phyloP scores from a whole-genome alignment of 1,284 basidiomycete species.

The Sanghuangporus sanghuang region DNA sequence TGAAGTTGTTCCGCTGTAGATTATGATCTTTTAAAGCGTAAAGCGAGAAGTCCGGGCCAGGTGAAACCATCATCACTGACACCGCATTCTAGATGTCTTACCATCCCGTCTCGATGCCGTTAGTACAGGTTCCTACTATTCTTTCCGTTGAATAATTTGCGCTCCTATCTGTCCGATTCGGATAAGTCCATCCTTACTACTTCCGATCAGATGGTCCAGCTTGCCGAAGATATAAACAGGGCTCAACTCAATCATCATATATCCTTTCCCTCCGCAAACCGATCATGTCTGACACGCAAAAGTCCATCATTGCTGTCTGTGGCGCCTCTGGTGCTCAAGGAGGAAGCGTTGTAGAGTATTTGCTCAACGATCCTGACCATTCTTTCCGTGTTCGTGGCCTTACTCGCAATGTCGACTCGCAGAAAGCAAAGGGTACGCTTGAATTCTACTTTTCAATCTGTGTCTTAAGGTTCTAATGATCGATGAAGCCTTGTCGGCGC shows the following conservation, averaged over 20 bases:
- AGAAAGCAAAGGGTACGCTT: conserved; percentile 17
- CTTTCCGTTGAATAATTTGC: not conserved
- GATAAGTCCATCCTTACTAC: too few species aligned
- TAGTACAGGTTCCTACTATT: not conserved
- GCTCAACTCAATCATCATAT: not conserved
- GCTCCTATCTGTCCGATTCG: too few species aligned
- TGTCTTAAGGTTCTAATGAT: not conserved
- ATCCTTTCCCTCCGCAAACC: not conserved
- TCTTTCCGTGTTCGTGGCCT: conserved; percentile 17
- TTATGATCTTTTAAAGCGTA: too few species aligned
- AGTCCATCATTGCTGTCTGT: conserved; percentile 15
- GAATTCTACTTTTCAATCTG: not conserved
- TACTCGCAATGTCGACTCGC: conserved; percentile 19
- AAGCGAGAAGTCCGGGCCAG: too few species aligned
- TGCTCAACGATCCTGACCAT: conserved; percentile 15
- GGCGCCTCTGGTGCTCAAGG: conserved; percentile 18
- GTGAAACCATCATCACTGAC: not conserved
- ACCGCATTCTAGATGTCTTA: not conserved
- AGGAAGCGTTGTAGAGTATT: conserved; percentile 13
- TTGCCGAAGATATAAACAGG: not conserved
- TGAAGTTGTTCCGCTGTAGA: too few species aligned
- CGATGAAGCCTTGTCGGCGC: conserved; percentile 14
- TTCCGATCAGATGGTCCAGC: too few species aligned
- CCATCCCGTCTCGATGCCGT: not conserved
- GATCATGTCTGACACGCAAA: conserved; percentile 1